phyloP scores from a whole-genome alignment of 1,139 yeast species.

The Kluyveromyces marxianus region DNA sequence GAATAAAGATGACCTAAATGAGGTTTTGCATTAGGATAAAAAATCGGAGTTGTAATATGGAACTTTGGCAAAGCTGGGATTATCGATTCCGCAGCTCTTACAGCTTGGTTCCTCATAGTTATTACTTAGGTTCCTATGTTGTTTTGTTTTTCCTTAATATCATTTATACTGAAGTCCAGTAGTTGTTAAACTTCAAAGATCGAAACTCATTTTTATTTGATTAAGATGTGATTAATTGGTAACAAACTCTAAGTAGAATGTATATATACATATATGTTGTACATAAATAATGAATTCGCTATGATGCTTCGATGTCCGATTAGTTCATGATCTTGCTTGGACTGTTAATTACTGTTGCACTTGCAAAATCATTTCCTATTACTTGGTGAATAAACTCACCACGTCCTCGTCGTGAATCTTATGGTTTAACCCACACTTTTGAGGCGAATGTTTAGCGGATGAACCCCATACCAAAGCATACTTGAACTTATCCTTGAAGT shows the following conservation, averaged over 20 bases:
- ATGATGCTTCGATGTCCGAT: too few species aligned
- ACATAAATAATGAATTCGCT: background rate
- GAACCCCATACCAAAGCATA: slow-evolving; percentile 97
- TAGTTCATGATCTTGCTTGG: too few species aligned
- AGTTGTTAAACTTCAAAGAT: too few species aligned
- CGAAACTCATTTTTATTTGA: too few species aligned
- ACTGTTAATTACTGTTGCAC: too few species aligned
- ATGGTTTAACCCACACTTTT: slow-evolving; percentile 86
- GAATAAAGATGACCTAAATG: slow-evolving; percentile 92
- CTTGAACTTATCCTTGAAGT: slow-evolving; percentile 84
- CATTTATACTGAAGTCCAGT: too few species aligned
- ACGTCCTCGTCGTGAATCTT: slow-evolving; percentile 89
- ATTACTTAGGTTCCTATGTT: background rate
- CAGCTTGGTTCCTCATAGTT: background rate
- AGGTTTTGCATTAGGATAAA: slow-evolving; percentile 92
- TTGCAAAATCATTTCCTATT: background rate
- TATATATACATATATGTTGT: background rate
- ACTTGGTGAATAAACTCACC: slow-evolving; percentile 77
- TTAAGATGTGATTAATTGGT: too few species aligned
- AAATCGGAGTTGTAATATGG: slow-evolving; percentile 85
- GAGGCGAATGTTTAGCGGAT: slow-evolving; percentile 92
- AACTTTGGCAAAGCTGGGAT: slow-evolving; percentile 2
- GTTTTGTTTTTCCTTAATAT: too few species aligned
- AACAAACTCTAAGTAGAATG: background rate
- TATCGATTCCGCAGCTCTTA: background rate